Evolutionary conservation across 2,329 filamentous ascomycete genomes (phyloP), one percentile per base, ranked within the genome.

Genomic region (Calonectria crousiana): DNA sequence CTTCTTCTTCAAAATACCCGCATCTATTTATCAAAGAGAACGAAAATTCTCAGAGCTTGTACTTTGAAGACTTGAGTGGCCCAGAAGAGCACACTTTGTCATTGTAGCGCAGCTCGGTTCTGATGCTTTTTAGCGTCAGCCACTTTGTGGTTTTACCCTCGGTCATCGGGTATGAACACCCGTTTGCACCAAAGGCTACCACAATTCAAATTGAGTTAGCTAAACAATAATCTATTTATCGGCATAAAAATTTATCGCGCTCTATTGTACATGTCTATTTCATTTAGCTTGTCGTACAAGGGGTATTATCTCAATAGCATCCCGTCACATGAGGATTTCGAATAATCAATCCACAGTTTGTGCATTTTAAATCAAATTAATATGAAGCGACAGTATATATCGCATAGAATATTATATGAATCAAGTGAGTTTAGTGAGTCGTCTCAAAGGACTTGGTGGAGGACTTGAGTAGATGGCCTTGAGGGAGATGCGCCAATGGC

Each of bases 101-200:
- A 20, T 23, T 47, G 3, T 13, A 5, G 20, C n/a, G 44, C 44
- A n/a, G 44, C 20, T 20, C n/a, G n/a, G 44, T 47, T 47, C n/a
- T 47, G 41, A n/a, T 23, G 11, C n/a, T 4, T 23, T 11, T 47
- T 47, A 47, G 20, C n/a, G 44, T 47, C 44, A n/a, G 44, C 18
- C 38, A 3, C 8, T 13, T n/a, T 47, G n/a, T 47, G 44, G 9
- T 47, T 47, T 62, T 62, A 62, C 56, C 56, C 56, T 62, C 56
- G 56, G 26, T 16, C 32, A 14, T 52, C 56, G 67, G 67, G 52
- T 52, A 69, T 69, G 32, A 18, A 69, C 38, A 69, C 38, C 67
- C 67, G 56, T 47, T 34, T 30, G 56, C 23, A 16, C 41, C n/a
- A 30, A 34, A 9, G 26, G 3, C 34, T 23, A 4, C 23, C 28